Evolutionary conservation across 2,329 filamentous ascomycete species (phyloP).

Genomic region (Trichoderma brevicompactum): DNA sequence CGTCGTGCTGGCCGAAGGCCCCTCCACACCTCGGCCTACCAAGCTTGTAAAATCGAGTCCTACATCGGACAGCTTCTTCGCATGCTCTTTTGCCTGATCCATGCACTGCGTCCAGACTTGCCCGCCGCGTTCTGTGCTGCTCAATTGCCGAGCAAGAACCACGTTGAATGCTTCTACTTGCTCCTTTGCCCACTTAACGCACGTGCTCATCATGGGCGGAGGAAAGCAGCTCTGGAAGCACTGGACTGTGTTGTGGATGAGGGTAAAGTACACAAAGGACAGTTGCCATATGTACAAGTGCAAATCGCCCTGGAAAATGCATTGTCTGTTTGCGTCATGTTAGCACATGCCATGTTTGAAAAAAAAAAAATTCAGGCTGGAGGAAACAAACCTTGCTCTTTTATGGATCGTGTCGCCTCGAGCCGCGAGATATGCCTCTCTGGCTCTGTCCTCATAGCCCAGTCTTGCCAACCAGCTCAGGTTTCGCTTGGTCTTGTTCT

Average conservation of each 20-base stretch:
- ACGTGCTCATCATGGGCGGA: conserved; percentile 85
- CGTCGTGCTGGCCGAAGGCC: conserved; percentile 34
- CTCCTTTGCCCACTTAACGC: conserved; percentile 98
- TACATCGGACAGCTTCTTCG: conserved; percentile 77
- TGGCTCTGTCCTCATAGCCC: conserved; percentile 86
- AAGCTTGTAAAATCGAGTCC: conserved; percentile 88
- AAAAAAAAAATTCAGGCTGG: neutral
- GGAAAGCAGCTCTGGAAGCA: conserved; percentile 90
- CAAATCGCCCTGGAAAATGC: conserved; percentile 92
- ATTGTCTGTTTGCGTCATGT: conserved; percentile 63
- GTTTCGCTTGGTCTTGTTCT: conserved; percentile 76
- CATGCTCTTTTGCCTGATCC: conserved; percentile 78
- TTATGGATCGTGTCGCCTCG: conserved; percentile 78
- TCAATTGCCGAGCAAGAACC: conserved; percentile 81
- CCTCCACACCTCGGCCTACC: conserved; percentile 63
- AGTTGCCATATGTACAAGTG: conserved; percentile 93
- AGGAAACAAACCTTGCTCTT: conserved; percentile 68
- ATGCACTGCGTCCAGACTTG: conserved; percentile 83
- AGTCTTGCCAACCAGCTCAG: conserved; percentile 83
- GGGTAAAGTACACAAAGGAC: conserved; percentile 92
- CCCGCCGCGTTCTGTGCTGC: conserved; percentile 78
- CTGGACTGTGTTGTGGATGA: conserved; percentile 90
- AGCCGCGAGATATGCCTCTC: conserved; percentile 83
- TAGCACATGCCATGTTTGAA: neutral
- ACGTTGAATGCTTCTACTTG: conserved; percentile 89